Evolutionary conservation across 2,329 filamentous ascomycete species (phyloP).

Genomic region (Cadophora malorum): DNA sequence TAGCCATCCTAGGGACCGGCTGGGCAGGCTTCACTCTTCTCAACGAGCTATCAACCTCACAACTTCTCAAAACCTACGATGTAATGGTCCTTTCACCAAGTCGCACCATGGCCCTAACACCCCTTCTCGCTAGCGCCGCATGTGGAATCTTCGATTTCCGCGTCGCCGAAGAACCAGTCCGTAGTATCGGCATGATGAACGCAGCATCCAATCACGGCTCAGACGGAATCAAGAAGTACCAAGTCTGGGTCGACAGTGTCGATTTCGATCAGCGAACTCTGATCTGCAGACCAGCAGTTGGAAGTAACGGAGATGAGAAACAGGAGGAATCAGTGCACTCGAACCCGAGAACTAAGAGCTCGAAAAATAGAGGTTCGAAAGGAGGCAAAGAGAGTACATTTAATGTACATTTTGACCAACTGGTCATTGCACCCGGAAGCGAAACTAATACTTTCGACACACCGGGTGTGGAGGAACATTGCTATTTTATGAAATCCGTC

Average conservation of each 20-base stretch:
- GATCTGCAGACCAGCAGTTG: conserved; percentile 47
- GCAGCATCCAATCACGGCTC: neutral
- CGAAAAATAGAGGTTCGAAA: conserved; percentile 27
- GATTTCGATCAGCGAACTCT: conserved; percentile 47
- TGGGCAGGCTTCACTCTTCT: conserved; percentile 50
- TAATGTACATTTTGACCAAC: conserved; percentile 50
- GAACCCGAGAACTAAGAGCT: neutral
- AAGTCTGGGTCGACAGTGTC: conserved; percentile 49
- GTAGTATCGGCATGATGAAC: conserved; percentile 41
- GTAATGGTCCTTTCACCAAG: conserved; percentile 51
- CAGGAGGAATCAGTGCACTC: conserved; percentile 17
- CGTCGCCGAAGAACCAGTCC: conserved; percentile 52
- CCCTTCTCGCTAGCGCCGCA: conserved; percentile 52
- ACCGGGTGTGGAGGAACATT: conserved; percentile 79
- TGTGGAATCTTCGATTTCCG: conserved; percentile 53
- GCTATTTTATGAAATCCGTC: conserved; percentile 82
- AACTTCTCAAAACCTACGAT: conserved; percentile 42
- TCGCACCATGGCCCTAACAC: conserved; percentile 52
- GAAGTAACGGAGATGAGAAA: conserved; percentile 27
- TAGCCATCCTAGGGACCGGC: conserved; percentile 48
- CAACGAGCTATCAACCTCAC: conserved; percentile 45
- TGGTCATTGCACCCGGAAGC: conserved; percentile 52
- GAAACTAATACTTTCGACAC: conserved; percentile 74
- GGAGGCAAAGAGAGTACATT: conserved; percentile 41
- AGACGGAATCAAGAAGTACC: conserved; percentile 47